Evolutionary conservation across 257 asterid genomes (phyloP).

Genomic region (Schizonepeta tenuifolia): DNA sequence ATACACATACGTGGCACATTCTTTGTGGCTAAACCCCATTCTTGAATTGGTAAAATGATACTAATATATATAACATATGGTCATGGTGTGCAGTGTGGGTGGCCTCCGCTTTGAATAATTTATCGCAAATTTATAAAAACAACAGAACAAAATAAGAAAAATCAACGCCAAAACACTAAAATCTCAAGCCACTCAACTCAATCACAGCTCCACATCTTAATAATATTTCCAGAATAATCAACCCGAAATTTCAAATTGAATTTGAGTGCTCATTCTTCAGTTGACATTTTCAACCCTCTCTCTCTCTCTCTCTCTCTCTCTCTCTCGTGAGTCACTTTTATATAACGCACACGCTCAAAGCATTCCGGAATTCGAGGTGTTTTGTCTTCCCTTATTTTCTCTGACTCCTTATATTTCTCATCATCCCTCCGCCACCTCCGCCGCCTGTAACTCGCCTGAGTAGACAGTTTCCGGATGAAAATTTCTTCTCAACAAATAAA

Average conservation of each 20-base stretch:
- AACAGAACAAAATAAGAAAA: not conserved
- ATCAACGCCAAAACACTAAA: constrained; percentile 20
- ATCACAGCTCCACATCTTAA: constrained; percentile 9
- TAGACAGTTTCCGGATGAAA: constrained; percentile 38
- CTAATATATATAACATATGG: too few species aligned
- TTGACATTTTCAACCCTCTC: constrained; percentile 32
- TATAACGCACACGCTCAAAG: constrained; percentile 1
- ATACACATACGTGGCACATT: constrained; percentile 9
- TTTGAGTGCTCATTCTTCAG: not conserved
- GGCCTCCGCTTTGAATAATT: constrained; percentile 29
- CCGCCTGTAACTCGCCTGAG: constrained; percentile 20
- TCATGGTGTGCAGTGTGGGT: constrained; percentile 10
- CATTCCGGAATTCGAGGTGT: constrained; percentile 3
- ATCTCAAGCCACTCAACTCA: not conserved
- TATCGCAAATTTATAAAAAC: not conserved
- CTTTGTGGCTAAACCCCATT: not conserved
- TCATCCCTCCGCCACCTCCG: constrained; percentile 19
- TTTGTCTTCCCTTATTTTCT: constrained; percentile 19
- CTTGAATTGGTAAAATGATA: constrained; percentile 14
- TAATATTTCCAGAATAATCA: not conserved
- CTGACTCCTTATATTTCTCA: not conserved
- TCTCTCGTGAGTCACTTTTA: not conserved
- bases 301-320: not conserved
- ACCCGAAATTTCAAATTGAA: not conserved
- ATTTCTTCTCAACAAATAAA: not conserved